Conservation (phyloP, 257 asterid species). For the Nicotiana knightiana region DNA sequence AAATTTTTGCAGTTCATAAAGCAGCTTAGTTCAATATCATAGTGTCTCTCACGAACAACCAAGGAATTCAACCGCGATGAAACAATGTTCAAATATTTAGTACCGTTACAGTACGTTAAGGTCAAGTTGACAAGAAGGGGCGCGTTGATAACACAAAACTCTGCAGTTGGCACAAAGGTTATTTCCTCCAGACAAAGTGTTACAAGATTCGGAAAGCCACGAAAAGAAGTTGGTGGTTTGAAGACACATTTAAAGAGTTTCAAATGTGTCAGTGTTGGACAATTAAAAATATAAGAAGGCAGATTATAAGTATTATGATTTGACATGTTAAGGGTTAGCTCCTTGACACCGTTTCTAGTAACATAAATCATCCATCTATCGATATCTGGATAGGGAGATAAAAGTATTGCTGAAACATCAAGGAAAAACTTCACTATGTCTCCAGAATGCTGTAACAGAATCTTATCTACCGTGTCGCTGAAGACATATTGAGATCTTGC, state of each 20-base stretch:
- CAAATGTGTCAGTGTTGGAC: background rate
- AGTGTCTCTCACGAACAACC: background rate
- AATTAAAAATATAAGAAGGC: background rate
- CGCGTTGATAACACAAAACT: background rate
- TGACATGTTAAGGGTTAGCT: background rate
- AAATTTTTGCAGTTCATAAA: background rate
- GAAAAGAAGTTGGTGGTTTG: background rate
- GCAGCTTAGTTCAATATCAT: background rate
- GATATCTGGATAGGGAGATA: background rate
- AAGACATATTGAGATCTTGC: background rate
- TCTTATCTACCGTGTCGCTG: background rate
- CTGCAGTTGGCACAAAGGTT: background rate
- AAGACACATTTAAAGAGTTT: background rate
- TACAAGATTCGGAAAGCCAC: background rate
- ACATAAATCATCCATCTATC: background rate
- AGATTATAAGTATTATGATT: background rate
- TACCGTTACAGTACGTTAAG: background rate
- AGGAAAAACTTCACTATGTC: background rate
- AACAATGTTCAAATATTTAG: background rate
- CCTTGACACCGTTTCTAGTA: slow-evolving; percentile 1
- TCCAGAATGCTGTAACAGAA: slow-evolving; percentile 3
- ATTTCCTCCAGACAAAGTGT: background rate
- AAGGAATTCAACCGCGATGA: background rate
- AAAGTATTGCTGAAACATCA: background rate
- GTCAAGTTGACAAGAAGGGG: background rate